Base-by-base conservation (phyloP, 2,329 filamentous ascomycete genomes). In the Zasmidium angulare region DNA sequence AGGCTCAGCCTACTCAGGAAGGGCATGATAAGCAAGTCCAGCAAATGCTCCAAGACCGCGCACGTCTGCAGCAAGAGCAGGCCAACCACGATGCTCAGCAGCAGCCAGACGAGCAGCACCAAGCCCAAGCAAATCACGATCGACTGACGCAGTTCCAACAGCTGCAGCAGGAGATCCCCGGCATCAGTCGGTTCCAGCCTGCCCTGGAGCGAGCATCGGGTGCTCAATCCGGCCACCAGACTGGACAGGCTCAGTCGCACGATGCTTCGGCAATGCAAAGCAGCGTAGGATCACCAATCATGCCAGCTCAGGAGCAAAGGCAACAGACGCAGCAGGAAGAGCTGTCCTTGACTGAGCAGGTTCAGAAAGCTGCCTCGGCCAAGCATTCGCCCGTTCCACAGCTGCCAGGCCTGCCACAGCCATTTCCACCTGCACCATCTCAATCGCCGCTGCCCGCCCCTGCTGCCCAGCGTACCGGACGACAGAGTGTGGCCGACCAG, bases 381-480 rank as follows among this genome's bases (percentile, higher is more conserved):
- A 85, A 86, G 69, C 81, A 86, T 55, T 84, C 84, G 14, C 79
- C 81, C 7, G 79, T 79, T 63, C 74, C 78, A 24, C 64, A 66
- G 40, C 78, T 83, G 56, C 75, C 79, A 22, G 88, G 86, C 24
- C 82, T 96, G 70, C 90, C 92, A n/a, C 87, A 90, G 81, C 88
- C 89, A 3, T 87, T 88, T 74, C 89, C 69, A 50, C 87, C 89
- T 11, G 85, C 88, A 11, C 86, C 87, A 55, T 91, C 90, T 1
- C 85, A 85, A 21, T 96, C 91, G 1, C 91, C 92, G 46, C 82
- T 97, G 36, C 91, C 93, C 2, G 93, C 93, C 0, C 93, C 93
- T 12, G 91, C 90, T 47, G 92, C 93, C 10, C 92, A 96, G 77
- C 87, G 93, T 52, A 89, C 88, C 65, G 69, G 69, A 36, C 84